Evolutionary conservation across 73 alveolate species (phyloP).

Genomic region (Tetrahymena malaccensis): DNA sequence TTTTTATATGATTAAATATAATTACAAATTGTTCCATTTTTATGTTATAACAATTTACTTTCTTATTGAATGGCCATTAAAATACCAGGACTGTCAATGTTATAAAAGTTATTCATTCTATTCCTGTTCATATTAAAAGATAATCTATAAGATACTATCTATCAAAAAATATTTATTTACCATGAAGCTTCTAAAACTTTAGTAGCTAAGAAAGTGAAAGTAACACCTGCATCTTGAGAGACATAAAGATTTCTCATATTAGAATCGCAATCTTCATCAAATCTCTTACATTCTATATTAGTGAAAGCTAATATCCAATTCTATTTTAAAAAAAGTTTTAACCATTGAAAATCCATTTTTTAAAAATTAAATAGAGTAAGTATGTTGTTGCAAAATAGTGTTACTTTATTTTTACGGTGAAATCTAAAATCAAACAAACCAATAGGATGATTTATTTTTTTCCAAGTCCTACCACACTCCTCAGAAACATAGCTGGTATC

Average conservation of each 20-base stretch:
- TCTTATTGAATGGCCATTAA: background rate
- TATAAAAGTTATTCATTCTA: background rate
- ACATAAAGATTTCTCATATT: background rate
- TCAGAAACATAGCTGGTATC: slow-evolving; percentile 4
- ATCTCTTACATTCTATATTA: background rate
- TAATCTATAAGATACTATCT: background rate
- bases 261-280: background rate
- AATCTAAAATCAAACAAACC: slow-evolving; percentile 17
- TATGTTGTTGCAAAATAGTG: background rate
- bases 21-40: background rate
- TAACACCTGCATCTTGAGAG: background rate
- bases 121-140: background rate
- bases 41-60: background rate
- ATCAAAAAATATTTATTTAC: background rate
- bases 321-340: background rate
- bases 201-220: background rate
- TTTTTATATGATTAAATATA: background rate
- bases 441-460: slow-evolving; percentile 1
- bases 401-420: background rate
- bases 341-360: background rate
- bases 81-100: background rate
- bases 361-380: background rate
- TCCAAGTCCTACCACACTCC: slow-evolving; percentile 31
- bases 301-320: background rate
- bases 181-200: background rate